phyloP scores from a whole-genome alignment of 805 yeast genomes.

The Brettanomyces bruxellensis region DNA sequence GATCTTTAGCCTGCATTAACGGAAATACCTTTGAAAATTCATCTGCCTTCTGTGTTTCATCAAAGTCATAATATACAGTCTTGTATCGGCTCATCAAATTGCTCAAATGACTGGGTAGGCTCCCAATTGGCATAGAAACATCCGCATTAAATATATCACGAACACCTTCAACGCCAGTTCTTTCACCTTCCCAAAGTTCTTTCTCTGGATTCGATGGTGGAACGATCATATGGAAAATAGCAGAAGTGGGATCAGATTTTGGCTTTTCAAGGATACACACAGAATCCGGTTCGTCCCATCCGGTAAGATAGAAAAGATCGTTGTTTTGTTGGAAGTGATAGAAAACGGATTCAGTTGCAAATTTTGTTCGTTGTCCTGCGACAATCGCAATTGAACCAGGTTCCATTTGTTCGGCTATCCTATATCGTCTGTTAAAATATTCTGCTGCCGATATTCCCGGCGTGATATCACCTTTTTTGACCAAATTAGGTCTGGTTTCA shows the following conservation, averaged over 20 bases:
- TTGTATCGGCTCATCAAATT: slow-evolving; percentile 40
- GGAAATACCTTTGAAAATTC: slow-evolving; percentile 12
- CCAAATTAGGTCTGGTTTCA: slow-evolving; percentile 74
- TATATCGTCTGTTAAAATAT: slow-evolving; percentile 61
- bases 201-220: slow-evolving; percentile 69
- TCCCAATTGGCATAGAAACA: slow-evolving; percentile 44
- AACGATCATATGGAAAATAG: slow-evolving; percentile 68
- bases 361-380: slow-evolving; percentile 64
- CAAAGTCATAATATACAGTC: slow-evolving; percentile 46
- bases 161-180: slow-evolving; percentile 82
- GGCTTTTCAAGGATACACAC: slow-evolving; percentile 59
- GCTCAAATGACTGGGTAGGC: slow-evolving; percentile 33
- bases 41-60: slow-evolving; percentile 3
- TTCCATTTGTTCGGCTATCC: slow-evolving; percentile 50
- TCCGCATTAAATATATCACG: slow-evolving; percentile 84
- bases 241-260: slow-evolving; percentile 39
- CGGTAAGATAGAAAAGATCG: slow-evolving; percentile 78
- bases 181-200: slow-evolving; percentile 93
- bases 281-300: slow-evolving; percentile 88
- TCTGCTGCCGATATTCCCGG: slow-evolving; percentile 83
- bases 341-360: slow-evolving; percentile 85
- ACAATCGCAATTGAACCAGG: slow-evolving; percentile 61
- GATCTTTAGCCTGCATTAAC: slow-evolving; percentile 7
- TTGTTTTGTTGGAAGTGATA: slow-evolving; percentile 90
- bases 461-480: slow-evolving; percentile 72